Percentiles rank a stretch among this genome's conserved stretches.
Conservation (phyloP, 345 rosid genomes). For the Gossypium thurberi region DNA sequence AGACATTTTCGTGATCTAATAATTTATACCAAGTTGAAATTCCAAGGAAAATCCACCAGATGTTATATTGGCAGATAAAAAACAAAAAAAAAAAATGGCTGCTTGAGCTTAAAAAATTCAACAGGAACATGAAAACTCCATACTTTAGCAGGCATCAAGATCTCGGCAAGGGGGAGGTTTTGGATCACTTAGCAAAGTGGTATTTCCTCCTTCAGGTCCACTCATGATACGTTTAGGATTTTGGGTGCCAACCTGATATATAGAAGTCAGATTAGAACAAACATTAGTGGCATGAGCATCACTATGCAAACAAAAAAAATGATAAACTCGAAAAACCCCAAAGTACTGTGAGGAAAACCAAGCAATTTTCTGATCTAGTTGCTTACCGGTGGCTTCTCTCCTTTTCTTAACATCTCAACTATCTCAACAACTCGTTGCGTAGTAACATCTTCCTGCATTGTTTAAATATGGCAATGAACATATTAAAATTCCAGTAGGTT, state of each 20-base stretch:
- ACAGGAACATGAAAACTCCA: constrained; percentile 19
- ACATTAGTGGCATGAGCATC: not conserved
- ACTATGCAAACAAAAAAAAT: not conserved
- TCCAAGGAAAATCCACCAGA: constrained; percentile 21
- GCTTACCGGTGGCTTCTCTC: constrained; percentile 87
- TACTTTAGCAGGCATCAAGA: constrained; percentile 74
- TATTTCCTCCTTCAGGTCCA: constrained; percentile 87
- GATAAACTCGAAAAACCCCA: not conserved
- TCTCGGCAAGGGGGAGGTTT: constrained; percentile 88
- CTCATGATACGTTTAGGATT: constrained; percentile 70
- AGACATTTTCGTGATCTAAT: constrained; percentile 7
- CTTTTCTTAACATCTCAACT: constrained; percentile 76
- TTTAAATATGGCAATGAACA: constrained; percentile 17
- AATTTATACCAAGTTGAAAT: constrained; percentile 17
- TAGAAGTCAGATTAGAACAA: constrained; percentile 1
- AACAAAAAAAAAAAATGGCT: constrained; percentile 1
- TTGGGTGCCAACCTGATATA: constrained; percentile 80
- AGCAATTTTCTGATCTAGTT: not conserved
- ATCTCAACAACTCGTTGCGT: constrained; percentile 87
- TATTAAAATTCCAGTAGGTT: not conserved
- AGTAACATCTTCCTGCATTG: constrained; percentile 83
- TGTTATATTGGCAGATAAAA: constrained; percentile 20
- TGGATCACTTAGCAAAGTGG: constrained; percentile 70
- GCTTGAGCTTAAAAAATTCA: constrained; percentile 16
- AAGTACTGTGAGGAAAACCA: not conserved